Evolutionary conservation across 805 yeast species (phyloP).

Genomic region (Schwanniomyces sp.): DNA sequence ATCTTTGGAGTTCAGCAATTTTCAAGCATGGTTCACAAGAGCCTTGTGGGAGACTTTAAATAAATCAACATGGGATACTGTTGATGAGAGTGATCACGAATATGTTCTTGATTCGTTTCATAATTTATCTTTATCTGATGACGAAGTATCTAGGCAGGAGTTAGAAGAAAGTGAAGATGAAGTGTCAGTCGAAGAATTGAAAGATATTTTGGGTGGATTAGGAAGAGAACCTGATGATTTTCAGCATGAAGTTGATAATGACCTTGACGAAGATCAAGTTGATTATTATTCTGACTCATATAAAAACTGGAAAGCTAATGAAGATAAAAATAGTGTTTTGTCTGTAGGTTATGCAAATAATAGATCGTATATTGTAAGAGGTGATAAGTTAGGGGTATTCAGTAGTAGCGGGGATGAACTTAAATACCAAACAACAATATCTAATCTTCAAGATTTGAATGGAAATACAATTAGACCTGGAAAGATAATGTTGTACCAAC

Average conservation of each 20-base stretch:
- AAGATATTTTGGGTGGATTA: not conserved
- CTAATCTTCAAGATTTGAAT: slow-evolving; percentile 49
- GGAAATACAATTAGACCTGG: slow-evolving; percentile 55
- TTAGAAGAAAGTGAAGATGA: slow-evolving; percentile 19
- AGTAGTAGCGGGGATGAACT: slow-evolving; percentile 54
- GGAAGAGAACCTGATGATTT: not conserved
- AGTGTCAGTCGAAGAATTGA: slow-evolving; percentile 12
- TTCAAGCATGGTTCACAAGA: slow-evolving; percentile 53
- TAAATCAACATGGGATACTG: slow-evolving; percentile 48
- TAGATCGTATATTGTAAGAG: slow-evolving; percentile 78
- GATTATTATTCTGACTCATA: slow-evolving; percentile 27
- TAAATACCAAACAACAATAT: slow-evolving; percentile 67
- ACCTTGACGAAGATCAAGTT: slow-evolving; percentile 28
- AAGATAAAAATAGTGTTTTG: slow-evolving; percentile 59
- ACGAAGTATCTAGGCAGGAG: slow-evolving; percentile 27
- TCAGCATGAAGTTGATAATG: slow-evolving; percentile 11
- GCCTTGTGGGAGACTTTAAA: slow-evolving; percentile 64
- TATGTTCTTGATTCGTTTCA: slow-evolving; percentile 57
- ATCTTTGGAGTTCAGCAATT: slow-evolving; percentile 40
- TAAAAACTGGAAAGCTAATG: slow-evolving; percentile 14
- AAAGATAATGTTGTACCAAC: slow-evolving; percentile 73
- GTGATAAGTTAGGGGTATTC: slow-evolving; percentile 78
- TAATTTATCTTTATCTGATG: slow-evolving; percentile 34
- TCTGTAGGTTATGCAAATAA: slow-evolving; percentile 71
- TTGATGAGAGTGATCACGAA: slow-evolving; percentile 43